Evolutionary conservation across 768 basidiomycete species (phyloP), one percentile per base, ranked within the genome.

Genomic region (Pholiota microspora): DNA sequence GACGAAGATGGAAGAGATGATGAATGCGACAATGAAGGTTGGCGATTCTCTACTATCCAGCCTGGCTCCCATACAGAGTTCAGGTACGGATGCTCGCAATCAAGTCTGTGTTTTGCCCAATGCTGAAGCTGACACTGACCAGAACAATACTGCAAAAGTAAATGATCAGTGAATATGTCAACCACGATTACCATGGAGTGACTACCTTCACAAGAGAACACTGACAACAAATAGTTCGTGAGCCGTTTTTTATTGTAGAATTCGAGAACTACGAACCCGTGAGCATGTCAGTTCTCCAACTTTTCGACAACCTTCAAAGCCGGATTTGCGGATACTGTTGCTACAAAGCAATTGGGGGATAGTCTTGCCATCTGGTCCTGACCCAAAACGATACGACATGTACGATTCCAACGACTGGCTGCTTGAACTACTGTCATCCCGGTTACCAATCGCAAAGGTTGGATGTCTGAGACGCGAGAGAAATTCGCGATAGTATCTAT

Each of bases 61-160:
- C 60, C 60, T 5, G 72, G 73, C 32, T 69, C 62, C 73, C 74
- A 75, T 36, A 57, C 55, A 2, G 44, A 18, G 38, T 64, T 57
- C 2, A 67, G 56, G 27, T 69, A 62, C 1, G 62, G 59, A 58
- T 70, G 67, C 51, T 72, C 68, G 53, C 74, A 75, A 13, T 68
- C 67, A 24, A 59, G 50, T n/a, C 68, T 67, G 56, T 74, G 73
- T 45, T 60, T 70, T 6, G 65, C 48, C 71, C 69, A 72, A 55
- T 74, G 72, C 45, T 68, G 69, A 13, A 64, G 64, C 38, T 69
- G 73, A 53, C 71, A 74, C 23, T 66, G 61, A 51, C 60, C 67
- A 7, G 71, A 73, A 42, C 71, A 73, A 55, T 73, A 73, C 72
- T 73, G 28, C 8, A 23, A 53, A 46, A n/a, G 25, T 21, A 16